Evolutionary conservation across 345 rosid genomes (phyloP).

Genomic region (Xanthoceras sorbifolium): DNA sequence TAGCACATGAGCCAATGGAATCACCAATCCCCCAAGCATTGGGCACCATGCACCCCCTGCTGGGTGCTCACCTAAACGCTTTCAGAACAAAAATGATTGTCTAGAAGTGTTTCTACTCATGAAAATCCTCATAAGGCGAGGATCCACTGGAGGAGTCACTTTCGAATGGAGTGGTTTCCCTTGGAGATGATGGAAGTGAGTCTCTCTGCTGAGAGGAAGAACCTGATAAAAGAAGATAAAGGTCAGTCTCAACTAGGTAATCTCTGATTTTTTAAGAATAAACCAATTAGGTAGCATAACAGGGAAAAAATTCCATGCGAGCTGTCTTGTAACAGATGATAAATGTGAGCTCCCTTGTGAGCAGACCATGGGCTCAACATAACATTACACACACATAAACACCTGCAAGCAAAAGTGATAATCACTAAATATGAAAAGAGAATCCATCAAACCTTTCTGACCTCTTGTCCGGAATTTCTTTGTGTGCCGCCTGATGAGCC

Average conservation of each 20-base stretch:
- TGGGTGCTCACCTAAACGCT: constrained; percentile 17
- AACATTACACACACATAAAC: not conserved
- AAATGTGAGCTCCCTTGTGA: not conserved
- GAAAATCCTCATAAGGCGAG: constrained; percentile 80
- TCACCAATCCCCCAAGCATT: not conserved
- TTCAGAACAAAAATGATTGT: not conserved
- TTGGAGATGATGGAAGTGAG: constrained; percentile 77
- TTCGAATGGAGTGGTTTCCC: constrained; percentile 64
- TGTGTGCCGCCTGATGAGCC: constrained; percentile 82
- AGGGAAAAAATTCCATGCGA: too few relatives aligned
- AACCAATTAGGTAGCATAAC: not conserved
- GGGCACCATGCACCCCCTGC: not conserved
- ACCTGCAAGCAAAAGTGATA: not conserved
- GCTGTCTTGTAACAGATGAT: not conserved
- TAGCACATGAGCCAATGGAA: not conserved
- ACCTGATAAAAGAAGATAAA: constrained; percentile 48
- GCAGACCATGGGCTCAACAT: not conserved
- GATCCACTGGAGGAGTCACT: constrained; percentile 81
- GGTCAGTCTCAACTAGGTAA: constrained; percentile 3
- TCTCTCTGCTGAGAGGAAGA: constrained; percentile 74
- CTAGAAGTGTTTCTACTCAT: constrained; percentile 35
- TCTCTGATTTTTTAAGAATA: not conserved
- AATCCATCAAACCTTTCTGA: constrained; percentile 60
- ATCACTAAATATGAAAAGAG: not conserved
- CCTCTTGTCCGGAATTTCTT: constrained; percentile 80